Evolutionary conservation across 129 eudicot species (phyloP).

Genomic region (Saussurea involucrata): DNA sequence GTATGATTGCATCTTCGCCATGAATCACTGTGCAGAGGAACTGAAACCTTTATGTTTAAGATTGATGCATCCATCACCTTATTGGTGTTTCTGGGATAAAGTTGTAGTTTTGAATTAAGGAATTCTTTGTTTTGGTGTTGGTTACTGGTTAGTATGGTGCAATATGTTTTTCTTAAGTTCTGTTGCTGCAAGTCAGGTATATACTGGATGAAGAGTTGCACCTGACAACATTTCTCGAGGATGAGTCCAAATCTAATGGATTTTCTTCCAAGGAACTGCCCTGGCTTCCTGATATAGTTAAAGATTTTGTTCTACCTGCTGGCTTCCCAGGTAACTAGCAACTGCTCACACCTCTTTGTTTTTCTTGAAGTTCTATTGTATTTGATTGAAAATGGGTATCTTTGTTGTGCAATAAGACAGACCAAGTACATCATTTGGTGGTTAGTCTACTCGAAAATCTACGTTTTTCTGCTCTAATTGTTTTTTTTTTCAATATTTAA

Average conservation of each 20-base stretch:
- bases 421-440: neutral
- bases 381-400: neutral
- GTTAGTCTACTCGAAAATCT: neutral
- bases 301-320: conserved; percentile 80
- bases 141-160: neutral
- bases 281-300: conserved; percentile 79
- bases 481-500: conserved; percentile 7
- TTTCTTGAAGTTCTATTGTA: neutral
- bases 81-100: neutral
- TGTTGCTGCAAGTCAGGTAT: conserved; percentile 46
- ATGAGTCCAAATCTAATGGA: conserved; percentile 29
- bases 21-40: neutral
- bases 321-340: conserved; percentile 77
- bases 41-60: neutral
- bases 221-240: conserved; percentile 51
- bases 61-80: neutral
- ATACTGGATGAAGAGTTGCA: conserved; percentile 42
- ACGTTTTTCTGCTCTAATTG: conserved; percentile 1
- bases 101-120: neutral
- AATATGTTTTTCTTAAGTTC: neutral
- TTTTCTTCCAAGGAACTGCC: conserved; percentile 36
- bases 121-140: neutral
- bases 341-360: neutral
- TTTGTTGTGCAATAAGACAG: conserved; percentile 9
- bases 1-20: neutral